Base-by-base conservation (phyloP, 495 filamentous ascomycete genomes). In the Trypethelium eluteriae region DNA sequence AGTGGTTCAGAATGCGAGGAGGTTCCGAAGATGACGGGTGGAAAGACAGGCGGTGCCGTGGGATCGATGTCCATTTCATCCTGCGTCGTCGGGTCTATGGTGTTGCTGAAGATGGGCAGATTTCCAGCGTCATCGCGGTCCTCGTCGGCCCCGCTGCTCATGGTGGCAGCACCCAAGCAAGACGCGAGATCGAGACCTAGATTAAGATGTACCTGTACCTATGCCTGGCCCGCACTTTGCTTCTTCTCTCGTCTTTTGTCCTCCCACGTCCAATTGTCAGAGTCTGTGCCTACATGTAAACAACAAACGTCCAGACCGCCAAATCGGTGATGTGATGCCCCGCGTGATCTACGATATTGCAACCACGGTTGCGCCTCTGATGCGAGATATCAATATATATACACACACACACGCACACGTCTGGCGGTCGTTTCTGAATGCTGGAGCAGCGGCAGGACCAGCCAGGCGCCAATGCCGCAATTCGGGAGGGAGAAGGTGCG, bases 41-140 rank as follows among this genome's bases (percentile, higher is more conserved):
- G 53, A 14, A 59, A 59, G 18, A n/a, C 34, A 5, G 53, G 7
- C 32, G 53, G 25, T 7, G 53, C 53, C 32, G 53, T n/a, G 1
- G 53, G 36, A 32, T 59, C 53, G 36, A 59, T 36, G 25, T 59
- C 53, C 53, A 59, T 59, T 32, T 59, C 53, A 36, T 59, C 53
- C 11, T 34, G 53, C 32, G 32, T 6, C 5, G 7, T 32, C 18
- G 10, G 11, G 7, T 36, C 53, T 18, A 7, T 32, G 53, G 53
- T 59, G 53, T 59, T 59, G 53, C 53, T 59, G 14, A 59, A 59
- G 53, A 59, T 59, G 53, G 53, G 53, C 32, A 59, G 18, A 14
- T 6, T 59, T 59, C 53, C 53, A 35, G 53, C 53, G 14, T 59
- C 53, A 36, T 59, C 32, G 53, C 53, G 25, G n/a, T 59, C 53